Conservation (phyloP, 2,329 filamentous ascomycete species). For the Tolypocladium album region DNA sequence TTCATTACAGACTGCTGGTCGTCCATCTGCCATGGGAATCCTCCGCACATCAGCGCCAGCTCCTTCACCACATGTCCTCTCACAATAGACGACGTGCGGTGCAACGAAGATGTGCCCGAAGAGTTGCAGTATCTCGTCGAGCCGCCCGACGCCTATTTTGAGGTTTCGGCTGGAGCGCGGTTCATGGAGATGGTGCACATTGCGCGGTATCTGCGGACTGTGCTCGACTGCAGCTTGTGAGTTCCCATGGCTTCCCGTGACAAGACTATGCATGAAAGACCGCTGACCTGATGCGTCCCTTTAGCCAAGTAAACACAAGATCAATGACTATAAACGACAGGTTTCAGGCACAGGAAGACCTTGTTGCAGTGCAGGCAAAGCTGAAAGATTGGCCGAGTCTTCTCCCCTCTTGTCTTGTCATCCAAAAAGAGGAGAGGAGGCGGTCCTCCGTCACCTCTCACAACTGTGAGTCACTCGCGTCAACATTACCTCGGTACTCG, state of each 20-base stretch:
- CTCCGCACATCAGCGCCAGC: conserved; percentile 28
- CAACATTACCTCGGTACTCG: background rate
- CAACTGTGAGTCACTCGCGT: conserved; percentile 10
- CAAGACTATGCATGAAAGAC: too few species aligned
- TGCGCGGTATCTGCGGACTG: conserved; percentile 17
- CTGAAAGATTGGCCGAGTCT: conserved; percentile 25
- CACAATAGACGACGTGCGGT: conserved; percentile 29
- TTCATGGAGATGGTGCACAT: conserved; percentile 24
- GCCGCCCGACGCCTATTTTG: conserved; percentile 17
- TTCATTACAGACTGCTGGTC: conserved; percentile 33
- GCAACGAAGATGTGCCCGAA: conserved; percentile 28
- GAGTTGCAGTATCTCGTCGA: conserved; percentile 24
- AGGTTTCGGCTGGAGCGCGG: conserved; percentile 23
- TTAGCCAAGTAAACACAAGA: conserved; percentile 14
- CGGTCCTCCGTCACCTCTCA: conserved; percentile 7
- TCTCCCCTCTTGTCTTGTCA: conserved; percentile 22
- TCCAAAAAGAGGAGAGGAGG: conserved; percentile 9
- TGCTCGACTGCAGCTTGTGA: conserved; percentile 24
- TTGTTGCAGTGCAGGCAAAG: conserved; percentile 15
- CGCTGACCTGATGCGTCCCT: conserved; percentile 4
- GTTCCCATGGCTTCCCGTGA: conserved; percentile 2
- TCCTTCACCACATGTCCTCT: conserved; percentile 29
- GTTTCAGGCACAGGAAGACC: conserved; percentile 8
- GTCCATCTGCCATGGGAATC: conserved; percentile 33
- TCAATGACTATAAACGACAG: conserved; percentile 7